Conservation (phyloP, 495 filamentous ascomycete genomes). For the Mycothermus thermophilus region DNA sequence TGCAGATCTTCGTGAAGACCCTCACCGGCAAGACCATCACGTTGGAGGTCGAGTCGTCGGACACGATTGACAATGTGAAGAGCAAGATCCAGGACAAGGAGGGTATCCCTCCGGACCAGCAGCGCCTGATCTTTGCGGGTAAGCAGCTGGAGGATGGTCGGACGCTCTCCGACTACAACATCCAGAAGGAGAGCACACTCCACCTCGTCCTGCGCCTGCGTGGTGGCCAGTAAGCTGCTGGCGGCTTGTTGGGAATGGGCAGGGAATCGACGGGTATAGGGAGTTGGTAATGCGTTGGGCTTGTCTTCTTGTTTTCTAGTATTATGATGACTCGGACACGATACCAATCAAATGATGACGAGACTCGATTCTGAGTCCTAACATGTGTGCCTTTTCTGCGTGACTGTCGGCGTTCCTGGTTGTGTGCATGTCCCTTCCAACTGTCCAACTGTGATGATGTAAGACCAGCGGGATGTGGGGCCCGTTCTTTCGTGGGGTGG, state of each 20-base stretch:
- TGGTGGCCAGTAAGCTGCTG: constrained; percentile 53
- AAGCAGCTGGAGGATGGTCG: constrained; percentile 83
- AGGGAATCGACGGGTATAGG: constrained; percentile 7
- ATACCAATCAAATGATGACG: constrained; percentile 3
- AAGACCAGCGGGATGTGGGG: no score
- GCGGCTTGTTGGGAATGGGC: background rate
- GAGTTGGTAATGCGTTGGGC: constrained; percentile 4
- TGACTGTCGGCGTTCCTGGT: background rate
- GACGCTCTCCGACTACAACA: constrained; percentile 81
- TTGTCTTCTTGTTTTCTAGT: constrained; percentile 1
- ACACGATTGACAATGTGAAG: no score
- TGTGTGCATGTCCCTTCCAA: background rate
- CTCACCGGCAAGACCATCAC: constrained; percentile 90
- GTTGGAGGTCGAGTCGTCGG: no score
- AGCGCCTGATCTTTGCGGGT: constrained; percentile 80
- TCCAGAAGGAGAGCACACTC: constrained; percentile 83
- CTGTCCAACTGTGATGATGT: background rate
- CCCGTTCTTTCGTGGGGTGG: background rate
- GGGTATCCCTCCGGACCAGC: constrained; percentile 79
- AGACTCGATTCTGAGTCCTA: constrained; percentile 1
- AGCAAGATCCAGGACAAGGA: constrained; percentile 90
- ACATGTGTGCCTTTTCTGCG: background rate
- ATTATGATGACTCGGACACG: constrained; percentile 4
- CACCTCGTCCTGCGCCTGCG: constrained; percentile 80
- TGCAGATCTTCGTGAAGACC: constrained; percentile 99